Evolutionary conservation across 352 stramenopile genomes (phyloP).

Genomic region (Saprolegnia parasitica): DNA sequence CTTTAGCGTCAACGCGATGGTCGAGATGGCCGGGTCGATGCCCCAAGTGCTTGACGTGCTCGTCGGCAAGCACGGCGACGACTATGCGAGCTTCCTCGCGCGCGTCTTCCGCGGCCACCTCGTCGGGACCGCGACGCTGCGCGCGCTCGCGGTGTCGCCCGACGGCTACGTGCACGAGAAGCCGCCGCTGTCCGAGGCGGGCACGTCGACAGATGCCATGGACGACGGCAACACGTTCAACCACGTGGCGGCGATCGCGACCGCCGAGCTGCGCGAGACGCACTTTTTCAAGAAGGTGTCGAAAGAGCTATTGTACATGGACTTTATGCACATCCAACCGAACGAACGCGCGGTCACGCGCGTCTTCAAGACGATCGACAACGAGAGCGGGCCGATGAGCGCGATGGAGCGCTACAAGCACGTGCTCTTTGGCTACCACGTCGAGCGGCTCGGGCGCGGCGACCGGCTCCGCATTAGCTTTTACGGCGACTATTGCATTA

Average conservation of each 20-base stretch:
- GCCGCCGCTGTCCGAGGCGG: background rate
- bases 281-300: constrained; percentile 22
- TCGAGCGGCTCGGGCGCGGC: background rate
- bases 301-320: constrained; percentile 24
- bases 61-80: background rate
- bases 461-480: constrained; percentile 17
- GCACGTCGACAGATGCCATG: background rate
- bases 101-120: constrained; percentile 19
- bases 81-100: constrained; percentile 7
- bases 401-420: constrained; percentile 18
- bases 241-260: constrained; percentile 5
- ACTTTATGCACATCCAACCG: constrained; percentile 27
- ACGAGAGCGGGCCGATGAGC: background rate
- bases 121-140: background rate
- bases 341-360: constrained; percentile 18
- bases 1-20: constrained; percentile 13
- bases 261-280: background rate
- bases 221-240: constrained; percentile 16
- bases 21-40: constrained; percentile 9
- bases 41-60: constrained; percentile 2
- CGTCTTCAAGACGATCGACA: constrained; percentile 27
- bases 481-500: constrained; percentile 26
- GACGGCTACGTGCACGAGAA: constrained; percentile 1
- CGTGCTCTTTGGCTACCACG: constrained; percentile 25
- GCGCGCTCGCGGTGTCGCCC: background rate